Evolutionary conservation across 106 monocot species (phyloP).

Genomic region (Hemerocallis citrina): DNA sequence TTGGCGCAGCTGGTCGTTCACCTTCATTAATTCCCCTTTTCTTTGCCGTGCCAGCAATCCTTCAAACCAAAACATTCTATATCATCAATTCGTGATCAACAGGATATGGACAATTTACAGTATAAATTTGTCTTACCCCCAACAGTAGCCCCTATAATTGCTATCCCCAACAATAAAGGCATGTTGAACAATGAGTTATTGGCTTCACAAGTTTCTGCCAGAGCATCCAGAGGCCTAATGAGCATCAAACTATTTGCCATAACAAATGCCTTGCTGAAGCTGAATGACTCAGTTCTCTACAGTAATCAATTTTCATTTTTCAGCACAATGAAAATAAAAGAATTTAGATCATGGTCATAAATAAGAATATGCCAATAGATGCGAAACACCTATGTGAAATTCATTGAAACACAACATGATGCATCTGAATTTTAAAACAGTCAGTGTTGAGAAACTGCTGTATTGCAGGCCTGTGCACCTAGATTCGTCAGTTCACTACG

Average conservation of each 20-base stretch:
- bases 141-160: constrained; percentile 76
- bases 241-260: constrained; percentile 31
- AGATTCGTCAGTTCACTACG: too few relatives aligned
- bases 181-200: constrained; percentile 44
- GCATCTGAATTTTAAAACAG: too few relatives aligned
- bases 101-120: background rate
- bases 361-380: too few relatives aligned
- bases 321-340: too few relatives aligned
- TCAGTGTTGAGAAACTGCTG: too few relatives aligned
- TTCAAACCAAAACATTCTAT: constrained; percentile 15
- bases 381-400: too few relatives aligned
- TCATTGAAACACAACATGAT: too few relatives aligned
- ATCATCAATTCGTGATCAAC: background rate
- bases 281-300: constrained; percentile 22
- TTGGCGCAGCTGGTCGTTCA: constrained; percentile 84
- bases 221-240: constrained; percentile 39
- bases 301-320: constrained; percentile 3
- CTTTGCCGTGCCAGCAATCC: constrained; percentile 78
- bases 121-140: constrained; percentile 57
- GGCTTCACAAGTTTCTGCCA: constrained; percentile 61
- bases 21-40: constrained; percentile 55
- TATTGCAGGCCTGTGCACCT: too few relatives aligned
- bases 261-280: constrained; percentile 25
- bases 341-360: too few relatives aligned
- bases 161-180: constrained; percentile 67